Percentiles rank a stretch among this genome's conserved stretches.
These are phyloP conservation scores for Insectozyma bohioensis DNA, from an alignment of 1,139 yeast genomes.

Conservation along the genomic window DNA sequence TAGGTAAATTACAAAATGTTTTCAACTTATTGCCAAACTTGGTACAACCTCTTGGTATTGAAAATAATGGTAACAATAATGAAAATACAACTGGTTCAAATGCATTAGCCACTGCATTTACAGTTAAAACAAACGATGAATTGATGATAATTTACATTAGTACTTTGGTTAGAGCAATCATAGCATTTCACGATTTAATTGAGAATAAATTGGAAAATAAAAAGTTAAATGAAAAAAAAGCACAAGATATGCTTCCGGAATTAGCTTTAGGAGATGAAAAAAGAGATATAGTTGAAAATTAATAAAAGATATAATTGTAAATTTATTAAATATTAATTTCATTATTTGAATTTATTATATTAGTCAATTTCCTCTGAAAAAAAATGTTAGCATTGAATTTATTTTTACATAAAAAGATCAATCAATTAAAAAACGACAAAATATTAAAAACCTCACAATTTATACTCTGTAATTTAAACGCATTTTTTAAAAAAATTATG, in stretches of 20 bases:
- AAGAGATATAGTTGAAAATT: constrained; percentile 9
- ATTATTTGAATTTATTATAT: too few species aligned
- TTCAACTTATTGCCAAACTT: constrained; percentile 91
- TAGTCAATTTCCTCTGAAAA: too few species aligned
- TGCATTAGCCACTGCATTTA: constrained; percentile 76
- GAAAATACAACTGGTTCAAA: constrained; percentile 25
- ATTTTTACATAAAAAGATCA: too few species aligned
- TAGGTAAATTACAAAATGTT: constrained; percentile 92
- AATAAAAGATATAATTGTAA: background rate
- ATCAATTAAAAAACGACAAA: too few species aligned
- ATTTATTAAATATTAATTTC: too few species aligned
- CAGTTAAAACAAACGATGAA: constrained; percentile 92
- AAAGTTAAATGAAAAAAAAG: constrained; percentile 43
- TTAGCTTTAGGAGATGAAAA: constrained; percentile 10
- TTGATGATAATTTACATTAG: constrained; percentile 90
- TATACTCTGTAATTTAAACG: too few species aligned
- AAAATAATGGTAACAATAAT: constrained; percentile 16
- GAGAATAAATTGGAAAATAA: constrained; percentile 91
- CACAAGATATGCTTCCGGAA: constrained; percentile 11
- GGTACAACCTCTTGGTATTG: constrained; percentile 21
- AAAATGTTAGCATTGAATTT: too few species aligned
- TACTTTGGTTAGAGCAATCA: constrained; percentile 87
- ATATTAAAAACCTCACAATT: too few species aligned
- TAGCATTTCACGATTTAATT: constrained; percentile 94
- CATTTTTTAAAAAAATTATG: too few species aligned